Evolutionary conservation across 768 basidiomycete species (phyloP).

Genomic region (Collybia sordida): DNA sequence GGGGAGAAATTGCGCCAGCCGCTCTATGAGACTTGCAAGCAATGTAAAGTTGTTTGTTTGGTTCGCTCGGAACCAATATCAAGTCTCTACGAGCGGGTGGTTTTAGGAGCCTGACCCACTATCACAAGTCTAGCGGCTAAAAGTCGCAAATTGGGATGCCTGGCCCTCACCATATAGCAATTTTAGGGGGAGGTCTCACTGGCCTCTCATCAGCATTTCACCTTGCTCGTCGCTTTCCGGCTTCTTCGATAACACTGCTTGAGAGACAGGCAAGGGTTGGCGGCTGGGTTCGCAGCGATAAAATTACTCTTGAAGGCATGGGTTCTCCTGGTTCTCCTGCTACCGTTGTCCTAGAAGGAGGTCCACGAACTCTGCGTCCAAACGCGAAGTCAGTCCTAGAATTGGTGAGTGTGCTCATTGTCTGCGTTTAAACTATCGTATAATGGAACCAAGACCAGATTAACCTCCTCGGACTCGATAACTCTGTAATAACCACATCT

Average conservation of each 20-base stretch:
- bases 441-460: constrained; percentile 51
- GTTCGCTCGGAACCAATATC: too few species aligned
- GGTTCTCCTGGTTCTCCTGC: constrained; percentile 18
- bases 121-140: too few species aligned
- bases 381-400: constrained; percentile 73
- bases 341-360: constrained; percentile 73
- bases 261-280: constrained; percentile 68
- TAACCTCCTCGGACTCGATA: constrained; percentile 63
- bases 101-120: too few species aligned
- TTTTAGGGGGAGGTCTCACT: constrained; percentile 80
- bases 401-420: constrained; percentile 52
- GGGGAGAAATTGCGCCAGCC: too few species aligned
- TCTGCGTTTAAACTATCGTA: constrained; percentile 1
- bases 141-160: background rate
- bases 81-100: too few species aligned
- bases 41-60: too few species aligned
- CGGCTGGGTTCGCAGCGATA: constrained; percentile 81
- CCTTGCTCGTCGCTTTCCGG: constrained; percentile 65
- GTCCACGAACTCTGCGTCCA: constrained; percentile 85
- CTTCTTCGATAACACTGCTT: constrained; percentile 59
- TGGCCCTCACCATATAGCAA: constrained; percentile 43
- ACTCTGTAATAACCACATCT: constrained; percentile 65
- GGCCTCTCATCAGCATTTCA: constrained; percentile 84
- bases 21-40: too few species aligned
- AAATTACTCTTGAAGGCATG: constrained; percentile 37